phyloP scores from a whole-genome alignment of 768 basidiomycete genomes.

The Lentinula sp. region DNA sequence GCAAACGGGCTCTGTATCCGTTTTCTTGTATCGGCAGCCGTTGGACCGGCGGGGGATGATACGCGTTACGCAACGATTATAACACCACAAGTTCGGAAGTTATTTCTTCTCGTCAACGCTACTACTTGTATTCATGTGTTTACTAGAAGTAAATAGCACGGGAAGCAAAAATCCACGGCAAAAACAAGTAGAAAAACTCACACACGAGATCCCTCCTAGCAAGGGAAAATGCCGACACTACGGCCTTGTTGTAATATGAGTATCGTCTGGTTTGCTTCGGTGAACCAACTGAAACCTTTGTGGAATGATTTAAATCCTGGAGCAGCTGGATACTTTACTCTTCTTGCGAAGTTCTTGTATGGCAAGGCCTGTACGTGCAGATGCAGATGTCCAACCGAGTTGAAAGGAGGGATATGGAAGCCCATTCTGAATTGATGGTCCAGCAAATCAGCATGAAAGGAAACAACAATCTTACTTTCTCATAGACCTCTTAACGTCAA shows the following conservation, averaged over 20 bases:
- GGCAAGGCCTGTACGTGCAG: constrained; percentile 69
- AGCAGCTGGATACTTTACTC: constrained; percentile 44
- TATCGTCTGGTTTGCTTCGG: constrained; percentile 52
- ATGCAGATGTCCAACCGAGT: constrained; percentile 67
- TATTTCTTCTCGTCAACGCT: not conserved
- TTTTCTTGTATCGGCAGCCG: not conserved
- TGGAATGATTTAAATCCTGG: constrained; percentile 29
- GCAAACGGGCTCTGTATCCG: not conserved
- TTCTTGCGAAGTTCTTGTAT: constrained; percentile 35
- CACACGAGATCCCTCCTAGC: constrained; percentile 16
- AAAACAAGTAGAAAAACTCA: not conserved
- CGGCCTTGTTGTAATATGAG: constrained; percentile 51
- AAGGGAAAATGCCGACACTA: constrained; percentile 44
- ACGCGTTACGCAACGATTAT: not conserved
- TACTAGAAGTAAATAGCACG: not conserved
- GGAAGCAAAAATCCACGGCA: not conserved
- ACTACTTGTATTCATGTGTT: too few relatives aligned
- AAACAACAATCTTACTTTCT: constrained; percentile 35
- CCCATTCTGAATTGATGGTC: constrained; percentile 48
- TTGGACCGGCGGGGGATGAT: not conserved
- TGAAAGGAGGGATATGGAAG: constrained; percentile 79
- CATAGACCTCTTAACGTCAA: constrained; percentile 31
- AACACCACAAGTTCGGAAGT: not conserved
- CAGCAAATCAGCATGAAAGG: constrained; percentile 4
- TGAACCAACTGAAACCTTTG: constrained; percentile 76